Conservation (phyloP, 1,139 yeast genomes). For the Pichia sp. region DNA sequence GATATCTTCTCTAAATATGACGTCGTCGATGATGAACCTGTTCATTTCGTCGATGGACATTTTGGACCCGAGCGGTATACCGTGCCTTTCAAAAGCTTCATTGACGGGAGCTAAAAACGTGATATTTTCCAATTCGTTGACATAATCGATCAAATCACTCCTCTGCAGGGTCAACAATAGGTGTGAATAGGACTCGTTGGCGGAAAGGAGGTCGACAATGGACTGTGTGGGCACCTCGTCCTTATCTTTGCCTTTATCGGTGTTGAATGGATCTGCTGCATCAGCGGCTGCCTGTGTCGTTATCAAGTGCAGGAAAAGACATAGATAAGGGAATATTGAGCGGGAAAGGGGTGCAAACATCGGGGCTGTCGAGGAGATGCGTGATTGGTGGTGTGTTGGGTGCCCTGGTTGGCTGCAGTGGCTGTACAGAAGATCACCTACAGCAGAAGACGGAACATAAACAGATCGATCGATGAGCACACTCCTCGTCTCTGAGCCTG, state of each 20-base stretch:
- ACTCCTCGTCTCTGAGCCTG: too few relatives aligned
- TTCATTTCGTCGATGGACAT: conserved; percentile 18
- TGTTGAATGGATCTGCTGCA: too few relatives aligned
- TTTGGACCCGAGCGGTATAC: conserved; percentile 7
- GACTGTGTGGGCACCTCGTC: conserved; percentile 42
- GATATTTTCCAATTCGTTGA: conserved; percentile 64
- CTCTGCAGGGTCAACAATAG: conserved; percentile 66
- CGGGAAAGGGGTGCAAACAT: too few relatives aligned
- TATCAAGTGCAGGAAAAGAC: too few relatives aligned
- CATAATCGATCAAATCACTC: conserved; percentile 62
- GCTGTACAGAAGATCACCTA: too few relatives aligned
- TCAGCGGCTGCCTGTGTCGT: too few relatives aligned
- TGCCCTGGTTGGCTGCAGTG: too few relatives aligned
- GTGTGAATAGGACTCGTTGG: conserved; percentile 69
- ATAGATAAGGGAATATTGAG: too few relatives aligned
- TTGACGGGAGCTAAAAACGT: conserved; percentile 87
- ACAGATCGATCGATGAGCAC: too few relatives aligned
- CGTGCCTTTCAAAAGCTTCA: conserved; percentile 55
- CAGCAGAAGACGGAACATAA: too few relatives aligned
- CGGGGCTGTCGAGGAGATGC: too few relatives aligned
- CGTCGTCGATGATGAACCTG: conserved; percentile 32
- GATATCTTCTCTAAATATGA: conserved; percentile 29
- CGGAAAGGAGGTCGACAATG: conserved; percentile 74
- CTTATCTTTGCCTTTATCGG: neutral
- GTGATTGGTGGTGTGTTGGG: too few relatives aligned